Evolutionary conservation across 129 eudicot species (phyloP).

Genomic region (Artemisia argyi): DNA sequence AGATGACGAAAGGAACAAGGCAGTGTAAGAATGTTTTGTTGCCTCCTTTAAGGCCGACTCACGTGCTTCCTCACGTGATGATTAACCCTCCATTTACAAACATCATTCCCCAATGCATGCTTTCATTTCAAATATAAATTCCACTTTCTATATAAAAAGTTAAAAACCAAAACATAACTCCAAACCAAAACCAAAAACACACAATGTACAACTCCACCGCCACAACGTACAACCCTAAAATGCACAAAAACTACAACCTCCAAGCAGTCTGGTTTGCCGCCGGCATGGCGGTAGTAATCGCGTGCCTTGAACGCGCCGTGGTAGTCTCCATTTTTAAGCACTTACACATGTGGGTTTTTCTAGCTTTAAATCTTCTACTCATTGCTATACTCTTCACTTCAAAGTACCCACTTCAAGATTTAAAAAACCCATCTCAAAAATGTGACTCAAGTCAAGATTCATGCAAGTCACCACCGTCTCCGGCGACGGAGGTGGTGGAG

Average conservation of each 20-base stretch:
- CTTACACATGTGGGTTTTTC: constrained; percentile 65
- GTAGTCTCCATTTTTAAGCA: constrained; percentile 60
- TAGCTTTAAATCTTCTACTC: constrained; percentile 67
- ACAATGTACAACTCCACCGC: background rate
- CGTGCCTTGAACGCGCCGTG: constrained; percentile 69
- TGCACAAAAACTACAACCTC: constrained; percentile 26
- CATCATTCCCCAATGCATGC: constrained; percentile 40
- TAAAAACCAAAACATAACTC: constrained; percentile 6
- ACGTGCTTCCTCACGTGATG: constrained; percentile 41
- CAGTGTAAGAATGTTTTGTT: constrained; percentile 42
- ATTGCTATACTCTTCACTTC: constrained; percentile 84
- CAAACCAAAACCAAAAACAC: background rate
- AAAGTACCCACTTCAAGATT: constrained; percentile 17
- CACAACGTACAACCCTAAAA: constrained; percentile 4
- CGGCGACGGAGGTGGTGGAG: background rate
- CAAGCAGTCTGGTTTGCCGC: constrained; percentile 79
- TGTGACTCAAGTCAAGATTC: constrained; percentile 14
- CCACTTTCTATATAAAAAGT: constrained; percentile 24
- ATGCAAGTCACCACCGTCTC: background rate
- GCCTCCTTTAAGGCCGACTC: constrained; percentile 41
- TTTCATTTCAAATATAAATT: background rate
- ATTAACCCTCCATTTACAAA: constrained; percentile 29
- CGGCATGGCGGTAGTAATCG: constrained; percentile 57
- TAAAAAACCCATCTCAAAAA: constrained; percentile 31
- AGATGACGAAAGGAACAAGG: constrained; percentile 38